Evolutionary conservation across 1,284 basidiomycete species (phyloP), one percentile per base, ranked within the genome.

Genomic region (Rhodotorula sp.): DNA sequence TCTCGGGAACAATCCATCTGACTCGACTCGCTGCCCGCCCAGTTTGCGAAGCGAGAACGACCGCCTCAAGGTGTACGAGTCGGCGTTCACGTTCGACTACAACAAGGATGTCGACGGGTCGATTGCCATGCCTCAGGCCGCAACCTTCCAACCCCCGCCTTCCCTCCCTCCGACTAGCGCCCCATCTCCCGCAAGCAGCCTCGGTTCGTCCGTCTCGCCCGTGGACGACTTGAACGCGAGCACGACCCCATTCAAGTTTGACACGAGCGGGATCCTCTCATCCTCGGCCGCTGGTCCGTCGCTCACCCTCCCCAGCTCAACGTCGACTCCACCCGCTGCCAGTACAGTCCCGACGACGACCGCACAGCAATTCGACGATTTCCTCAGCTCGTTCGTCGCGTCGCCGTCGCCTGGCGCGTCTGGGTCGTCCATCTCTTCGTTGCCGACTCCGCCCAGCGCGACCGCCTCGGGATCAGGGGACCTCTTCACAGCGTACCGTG

Each of bases 11-110:
- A 27, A 17, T n/a, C 29, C 8, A 27, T 19, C 39, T 62, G 48
- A 62, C 59, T 27, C 27, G 47, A 24, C 4, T 2, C n/a, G 22
- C 22, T 34, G 46, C 19, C 48, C 29, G 4, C 10, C 29, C 39
- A 61, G 60, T 51, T 48, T 74, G 27, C 68, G 63, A 44, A 34
- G 44, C 51, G 73, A 74, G 64, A 74, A 74, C 46, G 73, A 68
- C 5, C 71, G 73, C 3, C 62, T 74, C 55, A 74, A 74, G 54
- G 68, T 71, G 24, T 74, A 48, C 53, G 73, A 74, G 49, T 60
- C 57, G 15, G 66, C 73, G 0, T 74, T 74, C 59, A 62, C 66
- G n/a, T 74, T 74, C 64, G 57, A 67, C 36, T 67, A 64, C 71
- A 64, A 51, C 59, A 67, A 72, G 54, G 71, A 72, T 47, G 68